Conservation (phyloP, 2,329 filamentous ascomycete species). For the Alternaria ventricosa region DNA sequence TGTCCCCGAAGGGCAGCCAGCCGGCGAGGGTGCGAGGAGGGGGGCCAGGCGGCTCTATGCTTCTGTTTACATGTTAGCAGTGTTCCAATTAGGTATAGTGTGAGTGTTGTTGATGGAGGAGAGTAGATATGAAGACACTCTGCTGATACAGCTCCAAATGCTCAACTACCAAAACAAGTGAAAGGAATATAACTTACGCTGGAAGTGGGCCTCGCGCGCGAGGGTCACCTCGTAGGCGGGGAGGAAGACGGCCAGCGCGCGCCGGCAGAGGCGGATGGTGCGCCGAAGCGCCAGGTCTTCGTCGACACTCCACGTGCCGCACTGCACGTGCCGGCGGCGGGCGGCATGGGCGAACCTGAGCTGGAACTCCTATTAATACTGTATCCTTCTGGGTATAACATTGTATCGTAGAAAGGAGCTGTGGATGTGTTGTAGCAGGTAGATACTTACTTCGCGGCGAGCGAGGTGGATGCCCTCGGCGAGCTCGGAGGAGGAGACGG, state of each 20-base stretch:
- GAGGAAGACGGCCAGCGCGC: neutral
- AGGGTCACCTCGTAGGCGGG: neutral
- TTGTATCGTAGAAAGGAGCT: no score
- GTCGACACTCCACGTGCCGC: neutral
- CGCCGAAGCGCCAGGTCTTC: neutral
- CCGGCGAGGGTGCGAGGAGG: neutral
- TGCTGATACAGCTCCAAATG: neutral
- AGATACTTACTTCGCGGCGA: neutral
- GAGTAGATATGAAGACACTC: neutral
- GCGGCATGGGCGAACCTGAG: neutral
- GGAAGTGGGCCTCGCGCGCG: neutral
- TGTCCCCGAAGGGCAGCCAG: neutral
- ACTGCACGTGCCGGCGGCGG: neutral
- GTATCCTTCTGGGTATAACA: no score
- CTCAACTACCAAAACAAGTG: no score
- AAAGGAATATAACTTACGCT: neutral
- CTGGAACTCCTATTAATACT: neutral
- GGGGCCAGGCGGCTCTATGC: neutral
- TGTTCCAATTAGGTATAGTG: neutral
- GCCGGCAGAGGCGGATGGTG: neutral
- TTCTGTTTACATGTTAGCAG: neutral
- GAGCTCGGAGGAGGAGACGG: neutral
- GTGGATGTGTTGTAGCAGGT: no score
- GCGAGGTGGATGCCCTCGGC: neutral
- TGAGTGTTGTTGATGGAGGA: neutral